Base-by-base conservation (phyloP, 345 rosid species). In the Populus davidiana region DNA sequence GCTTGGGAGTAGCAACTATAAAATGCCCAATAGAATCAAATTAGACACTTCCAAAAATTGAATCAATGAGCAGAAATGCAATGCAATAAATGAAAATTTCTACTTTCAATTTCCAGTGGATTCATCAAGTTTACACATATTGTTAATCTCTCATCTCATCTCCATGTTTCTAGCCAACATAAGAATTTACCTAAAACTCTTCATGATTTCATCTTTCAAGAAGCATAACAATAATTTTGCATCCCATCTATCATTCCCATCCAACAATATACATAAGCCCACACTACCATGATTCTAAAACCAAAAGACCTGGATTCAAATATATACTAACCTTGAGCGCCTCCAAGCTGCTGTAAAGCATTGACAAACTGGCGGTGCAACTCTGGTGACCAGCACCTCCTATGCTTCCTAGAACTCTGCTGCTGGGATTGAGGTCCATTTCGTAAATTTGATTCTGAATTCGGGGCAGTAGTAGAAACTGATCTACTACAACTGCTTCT, bases 371-470 rank as follows among this genome's bases (percentile, higher is more conserved):
- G 89, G 31, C 91, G 89, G 84, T 95, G 99, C 77, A 95, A 83
- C 83, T 91, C 97, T 0, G 96, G 91, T n/a, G 94, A 93, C 99
- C 99, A 95, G 83, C 94, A 91, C 81, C 98, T 90, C 83, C 99
- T 89, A 83, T 91, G 97, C 83, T 95, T 95, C 88, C 99, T 82
- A 29, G 84, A 47, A 75, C 81, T 82, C 80, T 87, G 96, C 70
- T 87, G 90, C 74, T 86, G 88, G 65, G 77, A 86, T 44, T 70
- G 86, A 6, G 84, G 73, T 62, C 81, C 92, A 64, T 81, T 84
- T 67, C 79, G 73, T 14, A 78, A 79, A 78, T 50, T 82, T 1
- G 89, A 80, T 44, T 83, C 87, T 16, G 77, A 64, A 68, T 78
- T 82, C 52, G 86, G 85, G 23, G 80, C 81, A 70, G 89, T 79